Conservation (phyloP, 805 yeast species). For the Starmerella khaoyaiensis region DNA sequence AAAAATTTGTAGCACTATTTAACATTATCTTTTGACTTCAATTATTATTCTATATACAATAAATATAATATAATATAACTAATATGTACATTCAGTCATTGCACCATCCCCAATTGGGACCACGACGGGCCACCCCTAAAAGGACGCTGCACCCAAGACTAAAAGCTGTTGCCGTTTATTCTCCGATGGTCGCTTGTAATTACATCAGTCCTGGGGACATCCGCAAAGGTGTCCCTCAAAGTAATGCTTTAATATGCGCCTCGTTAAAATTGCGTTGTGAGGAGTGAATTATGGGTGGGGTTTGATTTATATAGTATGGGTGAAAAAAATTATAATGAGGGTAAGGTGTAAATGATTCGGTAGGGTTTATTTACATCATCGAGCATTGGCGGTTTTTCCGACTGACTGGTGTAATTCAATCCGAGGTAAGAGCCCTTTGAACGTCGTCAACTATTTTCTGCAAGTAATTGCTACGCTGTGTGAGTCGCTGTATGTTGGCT, state of each 20-base stretch:
- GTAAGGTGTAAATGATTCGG: too few species aligned
- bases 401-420: too few species aligned
- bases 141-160: conserved; percentile 24
- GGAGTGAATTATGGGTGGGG: conserved; percentile 5
- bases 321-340: too few species aligned
- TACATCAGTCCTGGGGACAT: conserved; percentile 21
- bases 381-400: too few species aligned
- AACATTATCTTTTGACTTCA: background rate
- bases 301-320: too few species aligned
- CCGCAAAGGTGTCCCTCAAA: conserved; percentile 21
- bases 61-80: too few species aligned
- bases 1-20: background rate
- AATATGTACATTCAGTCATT: conserved; percentile 20
- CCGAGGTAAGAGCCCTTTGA: too few species aligned
- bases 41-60: background rate
- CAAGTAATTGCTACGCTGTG: too few species aligned
- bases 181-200: conserved; percentile 19
- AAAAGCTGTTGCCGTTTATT: conserved; percentile 18
- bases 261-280: conserved; percentile 21
- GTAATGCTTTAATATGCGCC: conserved; percentile 19
- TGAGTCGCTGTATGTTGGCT: too few species aligned
- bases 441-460: too few species aligned
- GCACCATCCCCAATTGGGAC: conserved; percentile 22
- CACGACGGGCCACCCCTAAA: conserved; percentile 24
- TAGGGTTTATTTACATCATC: too few species aligned